phyloP scores from a whole-genome alignment of 306 rosid species.

The Spatholobus suberectus region DNA sequence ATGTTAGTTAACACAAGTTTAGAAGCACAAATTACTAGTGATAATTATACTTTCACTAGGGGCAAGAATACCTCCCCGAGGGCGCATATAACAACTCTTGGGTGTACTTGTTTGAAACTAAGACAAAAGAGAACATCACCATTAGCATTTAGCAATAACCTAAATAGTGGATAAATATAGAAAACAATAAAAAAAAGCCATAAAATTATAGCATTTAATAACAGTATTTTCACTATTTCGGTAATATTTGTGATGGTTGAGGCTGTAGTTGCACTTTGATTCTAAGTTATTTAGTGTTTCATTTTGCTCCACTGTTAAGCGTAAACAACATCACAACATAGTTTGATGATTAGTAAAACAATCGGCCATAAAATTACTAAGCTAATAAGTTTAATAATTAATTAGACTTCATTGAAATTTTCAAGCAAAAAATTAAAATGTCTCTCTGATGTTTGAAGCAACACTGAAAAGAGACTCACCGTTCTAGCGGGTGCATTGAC shows the following conservation, averaged over 20 bases:
- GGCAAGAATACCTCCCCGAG: constrained; percentile 92
- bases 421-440: constrained; percentile 22
- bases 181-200: neutral
- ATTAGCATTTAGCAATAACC: constrained; percentile 25
- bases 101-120: constrained; percentile 99
- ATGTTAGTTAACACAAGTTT: constrained; percentile 19
- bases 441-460: constrained; percentile 37
- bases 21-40: constrained; percentile 65
- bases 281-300: constrained; percentile 6
- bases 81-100: constrained; percentile 98
- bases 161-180: neutral
- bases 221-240: neutral
- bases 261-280: constrained; percentile 12
- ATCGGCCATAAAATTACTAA: neutral
- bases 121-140: constrained; percentile 42
- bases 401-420: constrained; percentile 28
- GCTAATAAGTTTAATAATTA: neutral
- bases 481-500: constrained; percentile 99
- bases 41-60: constrained; percentile 87
- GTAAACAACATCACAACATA: neutral
- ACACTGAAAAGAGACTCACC: constrained; percentile 56
- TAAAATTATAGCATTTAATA: constrained; percentile 17
- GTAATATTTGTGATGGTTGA: neutral
- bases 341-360: neutral
- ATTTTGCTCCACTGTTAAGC: too few relatives aligned